Evolutionary conservation across 352 stramenopile species (phyloP), one percentile per base, ranked within the genome.

Genomic region (Blastocystis sp.): DNA sequence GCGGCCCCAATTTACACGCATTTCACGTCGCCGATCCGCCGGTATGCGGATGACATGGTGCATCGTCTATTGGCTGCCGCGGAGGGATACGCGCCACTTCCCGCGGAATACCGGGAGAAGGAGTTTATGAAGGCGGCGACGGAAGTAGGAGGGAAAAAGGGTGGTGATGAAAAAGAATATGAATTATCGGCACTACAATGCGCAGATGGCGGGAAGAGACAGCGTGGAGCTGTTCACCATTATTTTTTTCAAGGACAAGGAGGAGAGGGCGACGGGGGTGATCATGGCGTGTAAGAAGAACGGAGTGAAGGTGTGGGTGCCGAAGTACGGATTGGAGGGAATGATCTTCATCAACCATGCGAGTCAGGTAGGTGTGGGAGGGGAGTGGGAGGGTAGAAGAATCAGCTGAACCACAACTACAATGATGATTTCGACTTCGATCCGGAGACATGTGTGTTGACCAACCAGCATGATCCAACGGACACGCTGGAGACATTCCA

Each of bases 1-100:
- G 96, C 96, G 11, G 95, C 95, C 8, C 93, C 94, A 4, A 96
- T 98, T 34, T 99, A 99, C 89, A 99, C 96, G 42, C 96, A 99
- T 89, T 99, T 99, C 87, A 99, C 96, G 38, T 97, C 93, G n/a
- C 96, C 96, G 2, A 99, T 99, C 89, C 91, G 93, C 27, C 92
- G 94, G 59, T 97, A 99, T 89, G 94, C 96, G 0, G 96, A 99
- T 89, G 93, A 99, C 21, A 94, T 98, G 56, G 96, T 99, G 27
- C 96, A 99, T 89, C 93, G 96, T 0, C 87, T 99, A 24, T 88
- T 99, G 1, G 94, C 94, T 42, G 96, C 96, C 9, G 93, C 95
- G 29, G 97, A 99, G 69, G 94, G 93, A 21, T 93, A 98, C n/a
- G 91, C 91, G 11, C 92, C 94, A 11, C 90, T 99, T 49, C 96